phyloP scores from a whole-genome alignment of 2,329 filamentous ascomycete genomes.

The Macroventuria anomochaeta region DNA sequence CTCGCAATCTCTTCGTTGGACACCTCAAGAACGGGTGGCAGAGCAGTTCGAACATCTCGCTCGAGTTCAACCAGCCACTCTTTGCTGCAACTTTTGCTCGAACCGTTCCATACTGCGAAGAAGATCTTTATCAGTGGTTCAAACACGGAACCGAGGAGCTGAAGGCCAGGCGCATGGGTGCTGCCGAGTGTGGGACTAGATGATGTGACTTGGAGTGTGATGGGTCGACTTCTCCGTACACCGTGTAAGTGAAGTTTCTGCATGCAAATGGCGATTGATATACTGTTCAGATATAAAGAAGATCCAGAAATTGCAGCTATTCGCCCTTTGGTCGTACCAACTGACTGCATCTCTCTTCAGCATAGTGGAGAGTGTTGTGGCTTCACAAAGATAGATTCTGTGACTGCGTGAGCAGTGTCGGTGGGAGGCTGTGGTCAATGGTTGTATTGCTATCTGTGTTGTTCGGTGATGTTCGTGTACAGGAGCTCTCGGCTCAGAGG shows the following conservation, averaged over 20 bases:
- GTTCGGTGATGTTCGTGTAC: too few species aligned
- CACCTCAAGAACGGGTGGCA: constrained; percentile 59
- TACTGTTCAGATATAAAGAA: constrained; percentile 38
- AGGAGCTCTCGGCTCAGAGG: too few species aligned
- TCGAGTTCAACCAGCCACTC: constrained; percentile 65
- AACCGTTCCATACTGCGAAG: constrained; percentile 71
- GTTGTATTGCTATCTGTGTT: too few species aligned
- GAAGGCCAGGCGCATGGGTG: constrained; percentile 63
- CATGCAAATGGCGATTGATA: background rate
- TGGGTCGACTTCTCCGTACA: constrained; percentile 71
- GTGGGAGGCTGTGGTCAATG: too few species aligned
- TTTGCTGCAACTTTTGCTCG: constrained; percentile 62
- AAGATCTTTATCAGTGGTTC: constrained; percentile 71
- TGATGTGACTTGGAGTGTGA: constrained; percentile 73
- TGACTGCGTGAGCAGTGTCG: too few species aligned
- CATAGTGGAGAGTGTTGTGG: constrained; percentile 65
- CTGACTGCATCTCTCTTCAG: constrained; percentile 13
- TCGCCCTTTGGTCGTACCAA: constrained; percentile 22
- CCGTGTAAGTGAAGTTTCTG: constrained; percentile 54
- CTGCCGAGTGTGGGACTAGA: constrained; percentile 68
- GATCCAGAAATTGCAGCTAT: constrained; percentile 33
- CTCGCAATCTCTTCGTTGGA: constrained; percentile 63
- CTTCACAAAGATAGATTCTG: constrained; percentile 79
- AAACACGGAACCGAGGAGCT: constrained; percentile 67
- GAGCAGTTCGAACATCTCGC: constrained; percentile 65